Conservation (phyloP, 441 rosid genomes). For the Melianthus villosus region DNA sequence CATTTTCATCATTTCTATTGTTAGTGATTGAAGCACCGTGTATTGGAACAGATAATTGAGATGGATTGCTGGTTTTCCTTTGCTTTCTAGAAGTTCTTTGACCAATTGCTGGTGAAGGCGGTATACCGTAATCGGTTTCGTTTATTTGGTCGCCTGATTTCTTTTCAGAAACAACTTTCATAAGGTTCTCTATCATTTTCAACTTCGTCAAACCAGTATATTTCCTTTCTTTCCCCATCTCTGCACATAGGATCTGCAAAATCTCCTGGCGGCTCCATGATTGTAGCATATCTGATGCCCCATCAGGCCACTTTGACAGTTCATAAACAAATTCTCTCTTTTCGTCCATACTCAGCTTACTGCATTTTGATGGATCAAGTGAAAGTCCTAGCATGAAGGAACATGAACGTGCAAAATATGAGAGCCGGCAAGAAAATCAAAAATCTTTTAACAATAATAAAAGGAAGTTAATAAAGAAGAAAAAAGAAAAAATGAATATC, state of each 20-base stretch:
- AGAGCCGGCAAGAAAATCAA: no score
- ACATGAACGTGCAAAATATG: not conserved
- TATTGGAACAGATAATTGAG: conserved; percentile 35
- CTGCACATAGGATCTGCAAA: conserved; percentile 71
- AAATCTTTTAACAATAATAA: no score
- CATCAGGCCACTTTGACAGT: conserved; percentile 39
- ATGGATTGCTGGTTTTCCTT: conserved; percentile 63
- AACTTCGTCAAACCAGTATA: conserved; percentile 88
- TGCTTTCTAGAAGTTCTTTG: conserved; percentile 49
- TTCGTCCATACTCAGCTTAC: conserved; percentile 61
- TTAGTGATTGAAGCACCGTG: conserved; percentile 19
- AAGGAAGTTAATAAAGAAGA: no score
- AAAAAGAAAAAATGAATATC: no score
- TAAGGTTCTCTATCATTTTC: conserved; percentile 79
- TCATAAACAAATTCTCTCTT: conserved; percentile 74
- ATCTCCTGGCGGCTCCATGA: conserved; percentile 97
- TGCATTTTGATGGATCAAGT: conserved; percentile 48
- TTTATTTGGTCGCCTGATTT: conserved; percentile 34
- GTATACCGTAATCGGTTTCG: conserved; percentile 22
- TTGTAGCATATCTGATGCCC: conserved; percentile 58
- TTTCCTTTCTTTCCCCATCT: conserved; percentile 96
- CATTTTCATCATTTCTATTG: conserved; percentile 15
- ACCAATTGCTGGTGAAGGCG: conserved; percentile 20
- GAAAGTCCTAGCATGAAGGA: conserved; percentile 24
- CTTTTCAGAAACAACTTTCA: conserved; percentile 65